Conservation (phyloP, 192 early-diverging fungal genomes). For the Oehlia diaphana region DNA sequence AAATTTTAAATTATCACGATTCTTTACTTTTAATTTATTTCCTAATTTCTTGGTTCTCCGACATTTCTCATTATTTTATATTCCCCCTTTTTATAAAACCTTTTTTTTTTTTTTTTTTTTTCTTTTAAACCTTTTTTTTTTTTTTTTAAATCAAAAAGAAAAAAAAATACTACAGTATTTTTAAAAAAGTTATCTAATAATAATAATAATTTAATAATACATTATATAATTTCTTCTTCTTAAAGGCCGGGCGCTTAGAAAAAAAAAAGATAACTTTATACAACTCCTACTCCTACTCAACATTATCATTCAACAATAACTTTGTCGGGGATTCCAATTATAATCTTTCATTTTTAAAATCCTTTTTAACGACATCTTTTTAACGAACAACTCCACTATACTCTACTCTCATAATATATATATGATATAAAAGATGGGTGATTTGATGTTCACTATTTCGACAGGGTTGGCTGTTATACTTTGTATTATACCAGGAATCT, state of each 20-base stretch:
- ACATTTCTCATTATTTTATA: not conserved
- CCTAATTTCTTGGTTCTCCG: not conserved
- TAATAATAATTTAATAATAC: no score
- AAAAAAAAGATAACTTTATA: not conserved
- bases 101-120: not conserved
- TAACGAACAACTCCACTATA: not conserved
- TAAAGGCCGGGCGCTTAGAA: not conserved
- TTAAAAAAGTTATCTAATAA: not conserved
- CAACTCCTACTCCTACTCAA: not conserved
- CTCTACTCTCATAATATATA: not conserved
- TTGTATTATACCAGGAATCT: not conserved
- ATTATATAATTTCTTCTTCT: no score
- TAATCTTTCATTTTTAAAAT: not conserved
- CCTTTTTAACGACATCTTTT: not conserved
- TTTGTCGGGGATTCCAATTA: not conserved
- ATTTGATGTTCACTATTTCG: not conserved
- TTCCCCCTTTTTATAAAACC: not conserved
- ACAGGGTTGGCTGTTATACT: not conserved
- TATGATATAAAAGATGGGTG: constrained; percentile 7
- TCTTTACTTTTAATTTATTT: not conserved
- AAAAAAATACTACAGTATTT: no score
- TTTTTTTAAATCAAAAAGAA: not conserved
- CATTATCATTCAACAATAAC: not conserved
- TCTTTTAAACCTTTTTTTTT: not conserved
- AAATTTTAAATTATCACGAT: not conserved